Evolutionary conservation across 495 filamentous ascomycete genomes (phyloP), one percentile per base, ranked within the genome.

Genomic region (Aspergillus indologenus): DNA sequence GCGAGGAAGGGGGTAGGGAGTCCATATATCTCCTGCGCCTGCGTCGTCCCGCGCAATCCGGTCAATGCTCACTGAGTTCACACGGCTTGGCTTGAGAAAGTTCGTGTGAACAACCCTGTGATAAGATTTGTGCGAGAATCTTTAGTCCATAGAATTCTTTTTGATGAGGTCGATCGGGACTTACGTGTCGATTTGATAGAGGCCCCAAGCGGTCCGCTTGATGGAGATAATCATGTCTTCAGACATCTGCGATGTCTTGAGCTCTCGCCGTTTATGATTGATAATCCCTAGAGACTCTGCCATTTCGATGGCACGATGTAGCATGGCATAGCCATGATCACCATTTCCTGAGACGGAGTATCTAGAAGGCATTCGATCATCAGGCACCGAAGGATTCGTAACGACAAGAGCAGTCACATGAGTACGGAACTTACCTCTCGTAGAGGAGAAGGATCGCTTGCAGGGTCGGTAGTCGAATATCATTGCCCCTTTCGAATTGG

Each of bases 171-270:
- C 23, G 14, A 42, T 19, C 22, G 8, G 11, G 3, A 63, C 70
- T 43, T 42, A 73, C 70, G 71, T 71, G 45, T 73, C 71, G 26
- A 68, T 59, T 44, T 73, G 71, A 43, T 70, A 73, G 11, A 73
- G 23, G 4, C 71, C 71, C 71, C 71, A 73, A 7, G 67, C 64
- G 18, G 68, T 71, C 47, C 66, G 64, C 21, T 66, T 56, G 43
- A 69, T 45, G 9, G 68, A 73, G 5, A 15, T 6, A 11, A 58
- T 60, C 68, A 70, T 70, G 17, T 68, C 68, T 17, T 63, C 49
- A 1, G 68, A 66, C 45, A 66, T 48, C 5, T 65, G 60, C 17
- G 56, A 48, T 4, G 20, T 31, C 7, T 58, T 53, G 21, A 68
- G 42, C 6, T 50, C 23, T 47, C 62, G 21, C 0, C 40, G 26